Percentiles rank a stretch among this genome's conserved stretches.
Conservation (phyloP, 2,329 filamentous ascomycete genomes). For the Fusarium sacchari region DNA sequence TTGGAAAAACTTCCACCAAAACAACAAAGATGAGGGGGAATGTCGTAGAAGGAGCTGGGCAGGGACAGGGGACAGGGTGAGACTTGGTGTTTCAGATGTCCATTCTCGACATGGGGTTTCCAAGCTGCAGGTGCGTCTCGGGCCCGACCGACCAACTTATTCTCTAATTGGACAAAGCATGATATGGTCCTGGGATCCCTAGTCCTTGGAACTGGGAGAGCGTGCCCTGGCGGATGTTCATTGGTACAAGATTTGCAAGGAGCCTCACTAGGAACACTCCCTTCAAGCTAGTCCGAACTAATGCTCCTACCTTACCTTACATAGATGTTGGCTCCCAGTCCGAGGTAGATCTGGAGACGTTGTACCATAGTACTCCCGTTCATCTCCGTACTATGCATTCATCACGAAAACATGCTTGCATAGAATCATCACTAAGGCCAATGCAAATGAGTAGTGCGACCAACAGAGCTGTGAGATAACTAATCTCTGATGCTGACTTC, state of each 20-base stretch:
- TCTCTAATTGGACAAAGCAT: conserved; percentile 19
- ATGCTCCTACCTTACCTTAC: neutral
- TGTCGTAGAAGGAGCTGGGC: conserved; percentile 1
- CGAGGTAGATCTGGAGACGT: neutral
- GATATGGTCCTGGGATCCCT: conserved; percentile 25
- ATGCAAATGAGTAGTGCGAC: neutral
- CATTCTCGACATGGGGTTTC: conserved; percentile 24
- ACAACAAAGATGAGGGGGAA: conserved; percentile 24
- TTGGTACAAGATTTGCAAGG: conserved; percentile 13
- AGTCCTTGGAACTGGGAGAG: conserved; percentile 26
- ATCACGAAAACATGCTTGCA: neutral
- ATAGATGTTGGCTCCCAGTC: neutral
- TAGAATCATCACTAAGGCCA: neutral
- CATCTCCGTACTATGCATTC: neutral
- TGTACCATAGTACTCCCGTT: neutral
- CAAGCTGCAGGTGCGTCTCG: conserved; percentile 34
- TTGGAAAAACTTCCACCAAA: conserved; percentile 12
- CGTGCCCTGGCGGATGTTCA: conserved; percentile 2
- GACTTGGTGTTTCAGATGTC: conserved; percentile 33
- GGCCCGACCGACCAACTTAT: neutral
- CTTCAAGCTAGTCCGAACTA: neutral
- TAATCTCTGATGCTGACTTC: neutral
- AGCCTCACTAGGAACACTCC: neutral
- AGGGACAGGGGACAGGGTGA: conserved; percentile 2
- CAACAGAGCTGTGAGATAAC: neutral